Conservation (phyloP, 495 filamentous ascomycete genomes). For the Oleoguttula mirabilis region DNA sequence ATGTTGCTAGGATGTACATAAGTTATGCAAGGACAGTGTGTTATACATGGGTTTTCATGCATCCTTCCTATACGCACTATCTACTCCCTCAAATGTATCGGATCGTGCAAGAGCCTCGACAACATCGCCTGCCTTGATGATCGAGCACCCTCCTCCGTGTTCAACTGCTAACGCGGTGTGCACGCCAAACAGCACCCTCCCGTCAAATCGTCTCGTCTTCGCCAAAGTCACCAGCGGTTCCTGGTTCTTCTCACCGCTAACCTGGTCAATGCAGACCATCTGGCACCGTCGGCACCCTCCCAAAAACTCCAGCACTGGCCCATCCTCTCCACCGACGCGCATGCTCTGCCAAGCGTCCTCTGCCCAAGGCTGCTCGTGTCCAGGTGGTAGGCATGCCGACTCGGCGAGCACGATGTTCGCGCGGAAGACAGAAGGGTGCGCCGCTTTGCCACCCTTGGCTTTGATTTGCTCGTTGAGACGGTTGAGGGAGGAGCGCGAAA, state of each 20-base stretch:
- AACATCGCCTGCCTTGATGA: slow-evolving; percentile 45
- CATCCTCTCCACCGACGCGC: slow-evolving; percentile 38
- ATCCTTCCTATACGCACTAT: no score
- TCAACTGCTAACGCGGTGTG: slow-evolving; percentile 38
- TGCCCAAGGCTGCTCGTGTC: slow-evolving; percentile 42
- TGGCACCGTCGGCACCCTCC: slow-evolving; percentile 80
- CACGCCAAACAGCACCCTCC: slow-evolving; percentile 75
- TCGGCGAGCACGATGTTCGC: slow-evolving; percentile 67
- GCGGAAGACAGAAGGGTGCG: slow-evolving; percentile 62
- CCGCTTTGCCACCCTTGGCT: slow-evolving; percentile 42
- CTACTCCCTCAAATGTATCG: no score
- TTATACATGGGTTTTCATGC: no score
- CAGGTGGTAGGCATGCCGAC: slow-evolving; percentile 21
- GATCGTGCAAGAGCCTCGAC: slow-evolving; percentile 35
- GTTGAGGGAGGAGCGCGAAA: slow-evolving; percentile 69
- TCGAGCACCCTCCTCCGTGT: slow-evolving; percentile 31
- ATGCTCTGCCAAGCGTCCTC: slow-evolving; percentile 46
- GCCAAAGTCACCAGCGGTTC: slow-evolving; percentile 83
- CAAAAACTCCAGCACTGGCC: slow-evolving; percentile 43
- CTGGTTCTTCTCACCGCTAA: slow-evolving; percentile 60
- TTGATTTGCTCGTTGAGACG: slow-evolving; percentile 60
- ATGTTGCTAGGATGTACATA: no score
- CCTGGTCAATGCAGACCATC: slow-evolving; percentile 89
- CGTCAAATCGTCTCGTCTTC: slow-evolving; percentile 69
- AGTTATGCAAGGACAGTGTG: no score